Conservation (phyloP, 768 basidiomycete genomes). For the Suillus paluster region DNA sequence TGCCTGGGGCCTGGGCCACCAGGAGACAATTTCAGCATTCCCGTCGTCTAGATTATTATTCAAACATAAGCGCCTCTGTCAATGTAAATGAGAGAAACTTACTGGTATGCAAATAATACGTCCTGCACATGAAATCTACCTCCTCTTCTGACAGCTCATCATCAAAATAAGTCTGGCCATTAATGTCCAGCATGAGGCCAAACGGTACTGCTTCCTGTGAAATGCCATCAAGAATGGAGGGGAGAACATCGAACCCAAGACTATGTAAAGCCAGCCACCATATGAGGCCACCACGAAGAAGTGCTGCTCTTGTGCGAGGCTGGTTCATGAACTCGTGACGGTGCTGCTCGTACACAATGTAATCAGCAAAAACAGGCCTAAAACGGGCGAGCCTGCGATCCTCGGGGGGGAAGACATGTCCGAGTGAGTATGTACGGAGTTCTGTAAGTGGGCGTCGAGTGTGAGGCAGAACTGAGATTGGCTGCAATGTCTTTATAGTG, state of each 20-base stretch:
- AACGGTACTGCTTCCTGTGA: background rate
- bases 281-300: constrained; percentile 3
- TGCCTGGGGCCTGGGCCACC: background rate
- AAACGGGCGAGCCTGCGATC: background rate
- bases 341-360: background rate
- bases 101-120: background rate
- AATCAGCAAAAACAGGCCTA: background rate
- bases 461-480: background rate
- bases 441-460: background rate
- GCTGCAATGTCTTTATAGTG: background rate
- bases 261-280: constrained; percentile 5
- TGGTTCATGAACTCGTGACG: constrained; percentile 1
- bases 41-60: background rate
- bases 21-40: background rate
- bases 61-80: background rate
- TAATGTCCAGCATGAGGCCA: background rate
- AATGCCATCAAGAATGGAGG: background rate
- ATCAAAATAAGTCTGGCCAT: background rate
- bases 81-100: background rate
- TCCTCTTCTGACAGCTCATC: background rate
- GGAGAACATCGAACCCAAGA: background rate
- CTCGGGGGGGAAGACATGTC: background rate
- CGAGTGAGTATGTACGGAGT: background rate
- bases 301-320: constrained; percentile 1
- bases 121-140: background rate